phyloP scores from a whole-genome alignment of 2,329 filamentous ascomycete genomes.

The Dothistroma septosporum region DNA sequence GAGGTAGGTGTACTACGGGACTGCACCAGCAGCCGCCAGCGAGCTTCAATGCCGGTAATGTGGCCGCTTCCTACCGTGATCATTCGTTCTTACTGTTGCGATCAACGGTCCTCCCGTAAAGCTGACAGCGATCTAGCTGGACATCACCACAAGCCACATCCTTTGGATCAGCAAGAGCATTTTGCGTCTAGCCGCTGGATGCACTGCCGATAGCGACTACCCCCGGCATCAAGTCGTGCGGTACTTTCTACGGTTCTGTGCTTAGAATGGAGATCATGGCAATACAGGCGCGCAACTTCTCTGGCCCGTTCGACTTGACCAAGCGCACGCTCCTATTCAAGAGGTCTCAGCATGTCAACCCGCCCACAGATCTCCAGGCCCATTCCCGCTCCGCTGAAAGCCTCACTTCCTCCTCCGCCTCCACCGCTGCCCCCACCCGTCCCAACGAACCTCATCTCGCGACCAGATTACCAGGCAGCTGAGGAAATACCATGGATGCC shows the following conservation, averaged over 20 bases:
- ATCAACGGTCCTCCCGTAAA: too few species aligned
- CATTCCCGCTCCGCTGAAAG: constrained; percentile 8
- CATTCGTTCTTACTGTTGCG: background rate
- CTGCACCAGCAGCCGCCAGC: background rate
- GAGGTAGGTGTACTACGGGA: too few species aligned
- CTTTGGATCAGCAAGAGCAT: too few species aligned
- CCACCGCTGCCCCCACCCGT: constrained; percentile 16
- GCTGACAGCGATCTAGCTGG: too few species aligned
- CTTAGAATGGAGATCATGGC: background rate
- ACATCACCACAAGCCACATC: too few species aligned
- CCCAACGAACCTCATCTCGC: constrained; percentile 1
- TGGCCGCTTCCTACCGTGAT: background rate
- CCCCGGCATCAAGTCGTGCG: background rate
- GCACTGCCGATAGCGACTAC: background rate
- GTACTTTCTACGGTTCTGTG: background rate
- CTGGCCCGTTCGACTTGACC: background rate
- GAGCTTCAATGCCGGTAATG: background rate
- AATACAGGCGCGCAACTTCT: background rate
- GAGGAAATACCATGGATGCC: constrained; percentile 23
- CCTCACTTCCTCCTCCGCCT: constrained; percentile 11
- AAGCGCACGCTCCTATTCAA: background rate
- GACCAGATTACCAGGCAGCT: background rate
- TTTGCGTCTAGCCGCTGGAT: background rate
- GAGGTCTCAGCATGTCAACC: constrained; percentile 11
- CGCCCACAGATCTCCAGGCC: constrained; percentile 23